Evolutionary conservation across 805 yeast species (phyloP).

Genomic region (Blastobotrys mokoenaii): DNA sequence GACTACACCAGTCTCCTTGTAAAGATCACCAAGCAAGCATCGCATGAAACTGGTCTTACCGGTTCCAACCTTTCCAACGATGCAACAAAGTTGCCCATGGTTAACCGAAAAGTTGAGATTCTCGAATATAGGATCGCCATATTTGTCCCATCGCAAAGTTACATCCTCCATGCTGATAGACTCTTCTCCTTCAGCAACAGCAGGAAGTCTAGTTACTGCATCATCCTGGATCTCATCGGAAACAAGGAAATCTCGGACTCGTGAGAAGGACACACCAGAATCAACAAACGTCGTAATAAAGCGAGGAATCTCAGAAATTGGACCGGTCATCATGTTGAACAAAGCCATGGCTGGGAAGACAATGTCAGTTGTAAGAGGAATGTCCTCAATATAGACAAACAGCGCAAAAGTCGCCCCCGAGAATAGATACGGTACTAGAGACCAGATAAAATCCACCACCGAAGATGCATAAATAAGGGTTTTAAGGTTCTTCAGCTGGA

Average conservation of each 20-base stretch:
- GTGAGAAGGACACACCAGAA: conserved; percentile 34
- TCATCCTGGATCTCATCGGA: conserved; percentile 37
- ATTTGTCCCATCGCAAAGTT: conserved; percentile 19
- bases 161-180: conserved; percentile 22
- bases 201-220: conserved; percentile 24
- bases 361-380: conserved; percentile 76
- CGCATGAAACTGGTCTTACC: conserved; percentile 79
- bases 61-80: conserved; percentile 78
- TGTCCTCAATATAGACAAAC: conserved; percentile 52
- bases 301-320: conserved; percentile 43
- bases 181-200: conserved; percentile 46
- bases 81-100: conserved; percentile 70
- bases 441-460: conserved; percentile 66
- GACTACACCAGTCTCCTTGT: conserved; percentile 59
- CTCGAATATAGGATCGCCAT: conserved; percentile 16
- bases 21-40: conserved; percentile 67
- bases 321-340: conserved; percentile 42
- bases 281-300: conserved; percentile 33
- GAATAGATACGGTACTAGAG: conserved; percentile 80
- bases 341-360: conserved; percentile 59
- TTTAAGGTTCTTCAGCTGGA: conserved; percentile 69
- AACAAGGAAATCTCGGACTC: conserved; percentile 39
- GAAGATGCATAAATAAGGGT: conserved; percentile 69
- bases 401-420: conserved; percentile 83
- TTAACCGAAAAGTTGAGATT: conserved; percentile 51